phyloP scores from a whole-genome alignment of 495 filamentous ascomycete species.

The Aspergillus baeticus region DNA sequence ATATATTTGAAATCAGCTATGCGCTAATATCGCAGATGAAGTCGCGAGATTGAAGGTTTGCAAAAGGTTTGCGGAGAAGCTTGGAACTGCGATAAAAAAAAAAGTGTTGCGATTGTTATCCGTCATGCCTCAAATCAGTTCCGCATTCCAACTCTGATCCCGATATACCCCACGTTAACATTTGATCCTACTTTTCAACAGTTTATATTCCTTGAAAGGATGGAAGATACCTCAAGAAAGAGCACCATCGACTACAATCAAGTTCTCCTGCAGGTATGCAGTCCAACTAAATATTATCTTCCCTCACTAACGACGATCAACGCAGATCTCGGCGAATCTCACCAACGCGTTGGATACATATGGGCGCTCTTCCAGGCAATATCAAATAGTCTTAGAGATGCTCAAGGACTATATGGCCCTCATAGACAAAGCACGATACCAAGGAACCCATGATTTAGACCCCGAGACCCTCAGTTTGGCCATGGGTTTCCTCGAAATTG shows the following conservation, averaged over 20 bases:
- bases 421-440: slow-evolving; percentile 25
- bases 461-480: slow-evolving; percentile 35
- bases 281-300: background rate
- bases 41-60: background rate
- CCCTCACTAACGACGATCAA: background rate
- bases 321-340: slow-evolving; percentile 44
- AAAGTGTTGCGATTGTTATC: slow-evolving; percentile 1
- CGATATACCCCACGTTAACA: background rate
- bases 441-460: slow-evolving; percentile 22
- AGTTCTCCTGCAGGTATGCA: slow-evolving; percentile 29
- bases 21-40: background rate
- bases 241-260: slow-evolving; percentile 28
- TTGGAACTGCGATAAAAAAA: slow-evolving; percentile 2
- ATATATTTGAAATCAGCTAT: background rate
- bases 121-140: background rate
- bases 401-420: slow-evolving; percentile 36
- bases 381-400: slow-evolving; percentile 35
- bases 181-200: too few relatives aligned
- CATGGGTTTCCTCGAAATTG: slow-evolving; percentile 41
- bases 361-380: slow-evolving; percentile 38
- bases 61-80: background rate
- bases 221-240: too few relatives aligned
- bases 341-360: slow-evolving; percentile 43
- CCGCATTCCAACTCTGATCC: background rate
- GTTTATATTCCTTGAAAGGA: too few relatives aligned